A percentile compares a stretch with the other conserved stretches of the same genome.
Evolutionary conservation across 2,329 filamentous ascomycete genomes (phyloP).

Genomic region (Mariannaea sp.): DNA sequence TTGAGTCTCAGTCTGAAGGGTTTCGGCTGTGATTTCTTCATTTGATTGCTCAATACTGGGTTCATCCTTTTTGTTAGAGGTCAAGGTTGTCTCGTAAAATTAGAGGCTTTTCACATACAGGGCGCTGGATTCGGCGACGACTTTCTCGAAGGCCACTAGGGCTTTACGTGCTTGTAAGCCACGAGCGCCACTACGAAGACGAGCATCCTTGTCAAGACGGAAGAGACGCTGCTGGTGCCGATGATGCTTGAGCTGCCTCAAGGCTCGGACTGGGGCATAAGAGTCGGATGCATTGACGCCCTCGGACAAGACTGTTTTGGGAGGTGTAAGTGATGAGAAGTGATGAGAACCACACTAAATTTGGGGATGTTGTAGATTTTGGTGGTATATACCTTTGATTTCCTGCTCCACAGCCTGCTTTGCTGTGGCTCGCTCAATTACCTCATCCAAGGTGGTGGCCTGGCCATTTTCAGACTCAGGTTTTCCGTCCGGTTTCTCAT

Average conservation of each 20-base stretch:
- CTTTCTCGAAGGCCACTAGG: conserved; percentile 70
- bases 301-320: conserved; percentile 55
- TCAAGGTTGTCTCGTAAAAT: rapidly evolving
- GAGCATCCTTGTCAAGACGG: conserved; percentile 73
- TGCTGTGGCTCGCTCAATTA: conserved; percentile 65
- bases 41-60: conserved; percentile 55
- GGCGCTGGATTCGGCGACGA: conserved; percentile 60
- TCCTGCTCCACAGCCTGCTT: conserved; percentile 63
- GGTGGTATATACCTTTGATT: conserved; percentile 57
- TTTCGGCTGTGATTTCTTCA: conserved; percentile 60
- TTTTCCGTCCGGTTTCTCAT: conserved; percentile 41
- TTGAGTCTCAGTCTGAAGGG: conserved; percentile 67
- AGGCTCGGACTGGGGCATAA: conserved; percentile 61
- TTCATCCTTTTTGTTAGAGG: neutral
- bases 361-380: too few relatives aligned
- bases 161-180: conserved; percentile 78
- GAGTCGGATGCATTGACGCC: conserved; percentile 63
- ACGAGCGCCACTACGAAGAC: conserved; percentile 73
- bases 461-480: conserved; percentile 8
- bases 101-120: conserved; percentile 48
- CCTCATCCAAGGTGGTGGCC: conserved; percentile 65
- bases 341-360: neutral
- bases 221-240: conserved; percentile 67
- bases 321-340: conserved; percentile 23
- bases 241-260: conserved; percentile 66